A percentile compares a stretch with the other conserved stretches of the same genome.
phyloP scores from a whole-genome alignment of 306 rosid species.

The Rubus idaeus region DNA sequence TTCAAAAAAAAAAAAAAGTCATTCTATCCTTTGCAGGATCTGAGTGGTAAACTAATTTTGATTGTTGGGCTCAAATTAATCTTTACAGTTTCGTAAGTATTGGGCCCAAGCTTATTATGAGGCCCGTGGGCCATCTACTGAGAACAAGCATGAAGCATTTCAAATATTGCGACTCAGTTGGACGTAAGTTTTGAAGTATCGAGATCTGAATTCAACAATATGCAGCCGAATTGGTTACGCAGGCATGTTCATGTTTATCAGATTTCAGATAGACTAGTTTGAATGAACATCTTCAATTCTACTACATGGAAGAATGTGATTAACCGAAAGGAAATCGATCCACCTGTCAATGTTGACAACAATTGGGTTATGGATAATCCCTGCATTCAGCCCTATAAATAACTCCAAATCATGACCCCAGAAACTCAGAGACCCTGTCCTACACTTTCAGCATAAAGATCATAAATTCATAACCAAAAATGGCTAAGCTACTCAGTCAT shows the following conservation, averaged over 20 bases:
- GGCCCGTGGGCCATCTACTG: neutral
- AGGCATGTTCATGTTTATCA: neutral
- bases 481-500: constrained; percentile 30
- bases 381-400: constrained; percentile 12
- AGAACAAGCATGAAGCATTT: neutral
- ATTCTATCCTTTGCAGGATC: too few species aligned
- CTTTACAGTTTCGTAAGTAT: too few species aligned
- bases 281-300: neutral
- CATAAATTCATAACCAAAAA: neutral
- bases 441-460: neutral
- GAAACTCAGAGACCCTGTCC: neutral
- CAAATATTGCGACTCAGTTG: neutral
- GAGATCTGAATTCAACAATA: neutral
- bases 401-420: neutral
- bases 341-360: neutral
- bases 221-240: neutral
- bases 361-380: neutral
- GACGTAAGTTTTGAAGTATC: neutral
- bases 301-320: neutral
- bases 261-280: too few species aligned
- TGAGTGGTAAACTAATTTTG: too few species aligned
- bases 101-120: too few species aligned
- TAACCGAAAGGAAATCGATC: neutral
- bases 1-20: too few species aligned
- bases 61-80: too few species aligned